Conservation (phyloP, 2,329 filamentous ascomycete species). For the Ascochyta lentis region DNA sequence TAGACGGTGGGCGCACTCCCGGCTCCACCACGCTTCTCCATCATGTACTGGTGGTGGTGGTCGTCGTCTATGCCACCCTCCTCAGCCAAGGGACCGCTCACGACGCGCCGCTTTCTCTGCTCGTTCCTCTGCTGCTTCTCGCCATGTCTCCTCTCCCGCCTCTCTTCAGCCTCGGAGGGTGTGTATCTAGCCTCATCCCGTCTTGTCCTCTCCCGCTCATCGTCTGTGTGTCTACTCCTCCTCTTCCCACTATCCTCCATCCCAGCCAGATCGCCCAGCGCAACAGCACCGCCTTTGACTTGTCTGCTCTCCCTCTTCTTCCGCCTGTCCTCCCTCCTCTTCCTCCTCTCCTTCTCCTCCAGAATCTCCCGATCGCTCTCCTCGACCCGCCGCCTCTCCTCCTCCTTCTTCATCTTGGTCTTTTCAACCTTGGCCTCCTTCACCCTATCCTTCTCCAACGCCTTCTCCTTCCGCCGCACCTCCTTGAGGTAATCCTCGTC, state of each 20-base stretch:
- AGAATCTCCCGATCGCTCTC: conserved; percentile 27
- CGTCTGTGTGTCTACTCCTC: conserved; percentile 36
- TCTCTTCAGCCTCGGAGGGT: conserved; percentile 48
- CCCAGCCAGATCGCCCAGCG: conserved; percentile 20
- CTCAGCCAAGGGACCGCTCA: conserved; percentile 57
- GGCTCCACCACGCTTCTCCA: conserved; percentile 52
- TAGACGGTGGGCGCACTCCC: conserved; percentile 43
- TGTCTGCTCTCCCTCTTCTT: conserved; percentile 25
- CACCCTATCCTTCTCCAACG: conserved; percentile 43
- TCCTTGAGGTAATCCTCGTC: conserved; percentile 49
- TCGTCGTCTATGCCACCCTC: conserved; percentile 53
- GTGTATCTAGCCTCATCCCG: conserved; percentile 40
- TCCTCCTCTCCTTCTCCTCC: conserved; percentile 32
- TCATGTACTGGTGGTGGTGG: conserved; percentile 47
- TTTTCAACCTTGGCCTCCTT: conserved; percentile 44
- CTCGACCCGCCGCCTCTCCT: conserved; percentile 43
- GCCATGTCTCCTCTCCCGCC: conserved; percentile 51
- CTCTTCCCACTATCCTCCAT: conserved; percentile 35
- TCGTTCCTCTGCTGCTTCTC: conserved; percentile 40
- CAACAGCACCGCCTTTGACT: conserved; percentile 28
- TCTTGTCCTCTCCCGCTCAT: conserved; percentile 36
- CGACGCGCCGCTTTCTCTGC: conserved; percentile 50
- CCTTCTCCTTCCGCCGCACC: conserved; percentile 45
- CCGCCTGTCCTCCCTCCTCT: conserved; percentile 27
- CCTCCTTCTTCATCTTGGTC: conserved; percentile 31